These are phyloP conservation scores for Penicillium mononematosum DNA, from an alignment of 495 filamentous ascomycete species.

Conservation along the genomic window DNA sequence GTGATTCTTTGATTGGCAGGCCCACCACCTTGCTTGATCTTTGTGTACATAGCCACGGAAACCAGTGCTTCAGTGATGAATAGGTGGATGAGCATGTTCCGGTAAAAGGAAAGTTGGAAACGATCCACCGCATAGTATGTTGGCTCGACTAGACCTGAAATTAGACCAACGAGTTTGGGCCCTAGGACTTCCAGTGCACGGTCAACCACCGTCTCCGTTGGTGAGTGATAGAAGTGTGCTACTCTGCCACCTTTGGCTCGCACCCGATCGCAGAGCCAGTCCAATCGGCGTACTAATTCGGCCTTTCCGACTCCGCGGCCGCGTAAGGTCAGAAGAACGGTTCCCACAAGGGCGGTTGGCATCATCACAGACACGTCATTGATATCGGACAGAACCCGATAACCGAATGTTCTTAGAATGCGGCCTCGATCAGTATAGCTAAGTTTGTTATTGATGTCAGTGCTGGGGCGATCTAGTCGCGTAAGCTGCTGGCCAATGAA, in stretches of 20 bases:
- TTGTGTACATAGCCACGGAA: conserved; percentile 82
- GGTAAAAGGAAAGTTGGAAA: conserved; percentile 95
- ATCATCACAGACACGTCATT: conserved; percentile 96
- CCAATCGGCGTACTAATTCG: conserved; percentile 80
- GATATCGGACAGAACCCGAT: conserved; percentile 88
- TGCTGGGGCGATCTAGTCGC: conserved; percentile 36
- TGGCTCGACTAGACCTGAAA: conserved; percentile 76
- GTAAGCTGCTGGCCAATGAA: conserved; percentile 76
- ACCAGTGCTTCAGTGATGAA: conserved; percentile 92
- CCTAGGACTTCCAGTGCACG: conserved; percentile 89
- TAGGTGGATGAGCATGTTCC: conserved; percentile 98
- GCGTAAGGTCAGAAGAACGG: conserved; percentile 85
- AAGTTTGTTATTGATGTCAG: conserved; percentile 38
- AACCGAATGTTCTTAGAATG: conserved; percentile 82
- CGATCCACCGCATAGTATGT: conserved; percentile 93
- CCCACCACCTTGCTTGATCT: conserved; percentile 84
- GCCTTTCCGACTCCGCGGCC: conserved; percentile 86
- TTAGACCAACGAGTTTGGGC: conserved; percentile 76
- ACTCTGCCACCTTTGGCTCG: conserved; percentile 82
- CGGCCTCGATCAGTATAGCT: conserved; percentile 52
- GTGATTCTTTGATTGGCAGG: conserved; percentile 75
- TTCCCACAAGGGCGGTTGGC: conserved; percentile 94
- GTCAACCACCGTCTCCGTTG: conserved; percentile 78
- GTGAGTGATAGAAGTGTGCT: conserved; percentile 82
- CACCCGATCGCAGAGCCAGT: conserved; percentile 88